phyloP scores from a whole-genome alignment of 2,329 filamentous ascomycete genomes.

The Rugonectria rugulosa region DNA sequence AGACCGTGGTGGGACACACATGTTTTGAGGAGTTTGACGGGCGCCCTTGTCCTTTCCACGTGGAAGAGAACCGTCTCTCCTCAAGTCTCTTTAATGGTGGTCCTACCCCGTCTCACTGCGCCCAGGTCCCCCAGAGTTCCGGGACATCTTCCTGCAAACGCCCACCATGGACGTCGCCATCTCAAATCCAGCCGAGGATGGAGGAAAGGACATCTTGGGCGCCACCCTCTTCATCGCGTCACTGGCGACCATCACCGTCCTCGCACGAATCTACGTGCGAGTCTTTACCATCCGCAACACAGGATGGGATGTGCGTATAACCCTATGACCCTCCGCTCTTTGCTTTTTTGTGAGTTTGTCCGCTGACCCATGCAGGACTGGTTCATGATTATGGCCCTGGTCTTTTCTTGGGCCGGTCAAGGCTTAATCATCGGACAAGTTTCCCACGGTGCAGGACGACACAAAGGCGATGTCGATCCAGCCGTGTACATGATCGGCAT shows the following conservation, averaged over 20 bases:
- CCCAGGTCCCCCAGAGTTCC: conserved; percentile 12
- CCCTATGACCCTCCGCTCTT: not conserved
- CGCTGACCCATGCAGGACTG: conserved; percentile 33
- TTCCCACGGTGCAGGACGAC: conserved; percentile 53
- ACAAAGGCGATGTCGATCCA: conserved; percentile 51
- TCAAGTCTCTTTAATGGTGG: conserved; percentile 24
- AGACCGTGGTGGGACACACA: conserved; percentile 2
- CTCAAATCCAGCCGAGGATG: conserved; percentile 47
- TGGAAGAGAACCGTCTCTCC: not conserved
- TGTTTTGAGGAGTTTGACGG: conserved; percentile 1
- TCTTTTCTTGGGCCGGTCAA: conserved; percentile 47
- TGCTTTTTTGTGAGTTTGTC: not conserved
- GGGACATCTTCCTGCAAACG: conserved; percentile 17
- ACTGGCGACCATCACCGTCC: conserved; percentile 48
- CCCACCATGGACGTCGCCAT: conserved; percentile 38
- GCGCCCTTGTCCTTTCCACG: conserved; percentile 7
- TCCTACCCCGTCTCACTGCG: conserved; percentile 7
- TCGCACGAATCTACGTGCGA: conserved; percentile 56
- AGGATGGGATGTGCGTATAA: conserved; percentile 51
- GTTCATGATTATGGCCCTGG: conserved; percentile 40
- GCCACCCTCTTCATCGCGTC: conserved; percentile 47
- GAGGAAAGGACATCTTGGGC: conserved; percentile 47
- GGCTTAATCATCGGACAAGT: conserved; percentile 51
- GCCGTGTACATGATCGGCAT: conserved; percentile 46
- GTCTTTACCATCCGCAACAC: conserved; percentile 54